These are phyloP conservation scores for Isochrysis galbana DNA, from an alignment of 78 protist species.

Conservation along the genomic window DNA sequence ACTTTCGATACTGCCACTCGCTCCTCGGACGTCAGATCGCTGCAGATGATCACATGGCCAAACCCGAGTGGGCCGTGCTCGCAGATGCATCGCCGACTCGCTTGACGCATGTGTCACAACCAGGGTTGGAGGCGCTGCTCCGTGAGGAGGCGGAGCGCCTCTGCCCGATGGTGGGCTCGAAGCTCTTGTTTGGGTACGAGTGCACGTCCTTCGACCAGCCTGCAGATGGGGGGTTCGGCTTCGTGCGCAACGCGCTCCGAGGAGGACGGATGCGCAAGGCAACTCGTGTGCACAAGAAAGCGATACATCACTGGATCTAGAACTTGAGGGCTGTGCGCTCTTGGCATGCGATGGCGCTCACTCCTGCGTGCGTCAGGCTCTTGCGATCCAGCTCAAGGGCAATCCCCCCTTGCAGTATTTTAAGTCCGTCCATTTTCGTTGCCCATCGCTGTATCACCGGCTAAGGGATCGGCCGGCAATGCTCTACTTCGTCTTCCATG, in stretches of 20 bases:
- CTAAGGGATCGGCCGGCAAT: slow-evolving; percentile 17
- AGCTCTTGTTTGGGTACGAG: background rate
- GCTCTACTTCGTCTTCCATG: slow-evolving; percentile 54
- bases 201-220: background rate
- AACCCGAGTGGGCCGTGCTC: background rate
- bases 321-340: background rate
- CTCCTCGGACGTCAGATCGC: background rate
- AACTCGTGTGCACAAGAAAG: no score
- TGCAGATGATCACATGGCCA: background rate
- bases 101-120: background rate
- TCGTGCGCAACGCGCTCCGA: no score
- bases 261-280: no score
- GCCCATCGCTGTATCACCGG: background rate
- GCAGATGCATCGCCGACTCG: background rate
- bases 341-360: background rate
- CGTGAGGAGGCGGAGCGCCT: background rate
- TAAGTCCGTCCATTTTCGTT: background rate
- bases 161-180: background rate
- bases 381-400: background rate
- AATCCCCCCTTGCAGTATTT: background rate
- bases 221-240: background rate
- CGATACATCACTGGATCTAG: no score
- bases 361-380: background rate
- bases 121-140: background rate
- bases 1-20: background rate